A percentile compares a stretch with the other conserved stretches of the same genome.
Conservation (phyloP, 495 filamentous ascomycete species). For the Extremus antarcticus region DNA sequence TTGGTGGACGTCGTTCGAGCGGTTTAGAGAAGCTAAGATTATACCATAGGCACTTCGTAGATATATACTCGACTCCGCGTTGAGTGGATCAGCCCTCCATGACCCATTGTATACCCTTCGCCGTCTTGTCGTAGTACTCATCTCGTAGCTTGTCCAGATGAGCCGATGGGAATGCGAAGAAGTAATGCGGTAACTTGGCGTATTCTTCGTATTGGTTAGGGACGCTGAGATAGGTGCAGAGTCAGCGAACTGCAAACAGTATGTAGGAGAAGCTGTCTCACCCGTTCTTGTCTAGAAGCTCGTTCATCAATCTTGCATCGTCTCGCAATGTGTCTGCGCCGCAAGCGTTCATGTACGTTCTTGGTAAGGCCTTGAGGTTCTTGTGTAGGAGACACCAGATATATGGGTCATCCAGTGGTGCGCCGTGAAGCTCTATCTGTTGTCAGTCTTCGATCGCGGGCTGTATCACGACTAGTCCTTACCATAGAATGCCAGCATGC, state of each 20-base stretch:
- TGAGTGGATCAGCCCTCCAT: neutral
- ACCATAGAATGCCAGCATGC: neutral
- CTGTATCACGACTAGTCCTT: neutral
- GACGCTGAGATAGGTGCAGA: neutral
- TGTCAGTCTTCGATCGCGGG: neutral
- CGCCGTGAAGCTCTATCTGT: neutral
- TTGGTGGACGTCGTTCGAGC: conserved; percentile 31
- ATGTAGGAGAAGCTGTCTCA: neutral
- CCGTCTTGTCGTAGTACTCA: neutral
- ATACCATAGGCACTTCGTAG: no score
- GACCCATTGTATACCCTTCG: neutral
- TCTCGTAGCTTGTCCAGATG: neutral
- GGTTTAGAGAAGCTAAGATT: conserved; percentile 30
- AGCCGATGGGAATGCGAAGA: neutral
- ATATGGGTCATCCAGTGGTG: neutral
- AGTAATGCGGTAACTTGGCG: neutral
- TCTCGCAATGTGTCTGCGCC: conserved; percentile 1
- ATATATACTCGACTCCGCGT: no score
- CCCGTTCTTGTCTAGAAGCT: neutral
- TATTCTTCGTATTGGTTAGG: conserved; percentile 1
- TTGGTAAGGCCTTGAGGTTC: neutral
- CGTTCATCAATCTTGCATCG: neutral
- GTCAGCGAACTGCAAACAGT: neutral
- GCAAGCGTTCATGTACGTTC: neutral
- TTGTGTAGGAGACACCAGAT: neutral